Evolutionary conservation across 2,329 filamentous ascomycete genomes (phyloP).

Genomic region (Daldinia sp.): DNA sequence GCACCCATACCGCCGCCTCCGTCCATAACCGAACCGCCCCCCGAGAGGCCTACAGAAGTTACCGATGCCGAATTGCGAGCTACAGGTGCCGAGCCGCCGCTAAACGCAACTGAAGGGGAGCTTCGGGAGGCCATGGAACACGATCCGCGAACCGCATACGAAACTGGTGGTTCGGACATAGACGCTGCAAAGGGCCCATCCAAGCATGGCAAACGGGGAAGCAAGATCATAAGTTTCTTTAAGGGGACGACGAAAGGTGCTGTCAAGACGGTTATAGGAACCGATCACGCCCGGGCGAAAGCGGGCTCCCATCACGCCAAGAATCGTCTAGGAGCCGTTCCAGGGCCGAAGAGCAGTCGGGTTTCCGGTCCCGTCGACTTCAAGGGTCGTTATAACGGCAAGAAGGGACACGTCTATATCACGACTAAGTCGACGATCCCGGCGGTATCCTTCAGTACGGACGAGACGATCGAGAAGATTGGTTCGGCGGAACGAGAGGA

Average conservation of each 20-base stretch:
- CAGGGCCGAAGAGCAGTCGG: constrained; percentile 54
- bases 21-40: constrained; percentile 47
- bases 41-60: constrained; percentile 47
- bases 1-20: constrained; percentile 74
- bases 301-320: constrained; percentile 68
- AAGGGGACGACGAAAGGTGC: constrained; percentile 74
- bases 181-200: constrained; percentile 52
- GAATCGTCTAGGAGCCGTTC: constrained; percentile 75
- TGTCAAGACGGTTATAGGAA: constrained; percentile 75
- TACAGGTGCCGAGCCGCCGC: constrained; percentile 55
- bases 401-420: constrained; percentile 77
- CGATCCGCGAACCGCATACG: constrained; percentile 48
- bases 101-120: constrained; percentile 71
- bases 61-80: constrained; percentile 61
- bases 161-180: constrained; percentile 55
- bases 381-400: constrained; percentile 73
- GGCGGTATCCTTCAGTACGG: constrained; percentile 70
- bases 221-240: constrained; percentile 69
- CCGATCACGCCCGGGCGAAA: constrained; percentile 75
- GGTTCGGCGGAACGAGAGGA: constrained; percentile 65
- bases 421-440: constrained; percentile 72
- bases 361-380: constrained; percentile 78
- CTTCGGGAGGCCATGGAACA: constrained; percentile 68
- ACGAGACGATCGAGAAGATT: constrained; percentile 63
- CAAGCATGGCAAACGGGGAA: constrained; percentile 52